phyloP scores from a whole-genome alignment of 2,329 filamentous ascomycete species.

The Rhinocladiella mackenziei region DNA sequence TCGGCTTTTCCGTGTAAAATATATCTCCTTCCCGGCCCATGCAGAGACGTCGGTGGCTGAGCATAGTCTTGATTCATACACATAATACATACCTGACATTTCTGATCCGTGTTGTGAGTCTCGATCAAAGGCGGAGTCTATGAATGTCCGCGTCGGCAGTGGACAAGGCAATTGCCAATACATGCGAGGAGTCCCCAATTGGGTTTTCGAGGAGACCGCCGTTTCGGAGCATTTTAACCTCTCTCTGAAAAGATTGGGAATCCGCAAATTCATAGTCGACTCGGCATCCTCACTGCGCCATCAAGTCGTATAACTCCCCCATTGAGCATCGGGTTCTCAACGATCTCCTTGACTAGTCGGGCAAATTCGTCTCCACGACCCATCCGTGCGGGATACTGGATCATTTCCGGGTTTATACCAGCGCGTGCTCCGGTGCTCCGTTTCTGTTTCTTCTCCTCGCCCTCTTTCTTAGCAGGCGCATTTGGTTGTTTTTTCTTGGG shows the following conservation, averaged over 20 bases:
- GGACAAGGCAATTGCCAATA: too few relatives aligned
- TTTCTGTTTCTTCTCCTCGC: constrained; percentile 11
- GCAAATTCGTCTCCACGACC: constrained; percentile 30
- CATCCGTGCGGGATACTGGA: constrained; percentile 30
- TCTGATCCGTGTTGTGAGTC: too few relatives aligned
- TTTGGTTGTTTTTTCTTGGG: constrained; percentile 9
- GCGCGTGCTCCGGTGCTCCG: constrained; percentile 16
- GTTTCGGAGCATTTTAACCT: not conserved
- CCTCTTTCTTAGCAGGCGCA: constrained; percentile 13
- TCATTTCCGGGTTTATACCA: constrained; percentile 24
- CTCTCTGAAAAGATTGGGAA: not conserved
- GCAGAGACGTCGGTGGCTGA: too few relatives aligned
- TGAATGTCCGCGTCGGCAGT: too few relatives aligned
- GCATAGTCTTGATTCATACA: too few relatives aligned
- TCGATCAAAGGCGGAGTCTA: too few relatives aligned
- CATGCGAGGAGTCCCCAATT: too few relatives aligned
- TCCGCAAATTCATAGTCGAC: constrained; percentile 16
- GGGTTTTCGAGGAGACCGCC: too few relatives aligned
- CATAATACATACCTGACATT: too few relatives aligned
- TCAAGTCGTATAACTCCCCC: constrained; percentile 29
- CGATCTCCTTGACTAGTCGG: constrained; percentile 27
- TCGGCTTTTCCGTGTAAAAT: too few relatives aligned
- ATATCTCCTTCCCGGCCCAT: too few relatives aligned
- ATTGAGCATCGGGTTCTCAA: constrained; percentile 32
- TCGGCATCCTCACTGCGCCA: constrained; percentile 30